Evolutionary conservation across 2,329 filamentous ascomycete species (phyloP), one percentile per base, ranked within the genome.

Genomic region (Thielaviopsis punctulata): DNA sequence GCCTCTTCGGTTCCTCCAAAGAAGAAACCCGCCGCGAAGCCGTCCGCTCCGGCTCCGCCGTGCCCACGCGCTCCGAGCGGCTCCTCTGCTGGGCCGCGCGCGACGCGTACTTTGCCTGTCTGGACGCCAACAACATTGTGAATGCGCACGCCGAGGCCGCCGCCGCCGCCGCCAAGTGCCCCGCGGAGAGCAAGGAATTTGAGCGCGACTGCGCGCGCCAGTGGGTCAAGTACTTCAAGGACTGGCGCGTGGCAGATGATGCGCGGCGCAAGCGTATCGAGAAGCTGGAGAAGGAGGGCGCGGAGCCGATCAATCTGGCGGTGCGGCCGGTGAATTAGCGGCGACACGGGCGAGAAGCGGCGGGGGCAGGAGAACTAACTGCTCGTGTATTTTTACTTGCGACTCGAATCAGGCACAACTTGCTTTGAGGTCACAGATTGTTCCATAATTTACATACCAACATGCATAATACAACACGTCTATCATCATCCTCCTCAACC

Each of bases 181-280:
- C 64, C 22, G 53, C 57, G 43, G 63, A 73, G 63, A 62, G 62
- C 22, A 62, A 60, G 25, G 75, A 72, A 54, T 94, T 96, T 62
- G 87, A 94, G 68, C 74, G 75, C 60, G 85, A 90, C 63, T 98
- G 92, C 66, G 87, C 88, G 18, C 76, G 73, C 55, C 89, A 88
- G 63, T 98, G 92, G 92, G 92, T 95, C 56, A 87, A 88, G 68
- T 96, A 98, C 68, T 98, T 98, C 69, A 95, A 96, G 73, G 89
- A 95, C 68, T 84, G 88, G 69, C 76, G 92, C 61, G 86, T 96
- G 33, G 90, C 93, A 68, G 92, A 98, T 60, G 76, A 85, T 62
- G 85, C 94, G 60, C 87, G 90, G 67, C 82, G 85, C 62, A 73
- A 81, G 67, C 84, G 86, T 22, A 70, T 95, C 58, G 82, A 84